Base-by-base conservation (phyloP, 768 basidiomycete genomes). In the Lyophyllum shimeji region DNA sequence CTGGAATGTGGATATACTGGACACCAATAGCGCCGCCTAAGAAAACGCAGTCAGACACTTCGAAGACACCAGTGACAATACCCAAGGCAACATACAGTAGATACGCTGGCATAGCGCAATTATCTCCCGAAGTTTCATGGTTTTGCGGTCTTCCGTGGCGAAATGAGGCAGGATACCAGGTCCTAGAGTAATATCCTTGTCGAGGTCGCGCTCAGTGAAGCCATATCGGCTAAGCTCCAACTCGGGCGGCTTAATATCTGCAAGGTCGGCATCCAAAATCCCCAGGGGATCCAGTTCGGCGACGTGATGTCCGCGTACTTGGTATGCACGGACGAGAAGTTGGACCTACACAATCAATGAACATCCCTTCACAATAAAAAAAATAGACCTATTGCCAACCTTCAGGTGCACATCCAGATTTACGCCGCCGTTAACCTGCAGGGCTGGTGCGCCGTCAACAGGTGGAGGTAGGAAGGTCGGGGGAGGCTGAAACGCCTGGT, bases 141-240 rank as follows among this genome's bases (percentile, higher is more conserved):
- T 84, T 70, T 86, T 89, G 46, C 83, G 80, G 58, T 95, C 93
- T 50, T 87, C 89, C 3, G 84, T 92, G 2, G 90, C 90, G 71
- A 98, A 98, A 68, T 96, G 88, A 21, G 97, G 96, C 2, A 99
- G 80, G 65, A 99, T 98, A 65, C 96, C 96, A 7, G 95, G 93
- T 2, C 95, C 95, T 34, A 98, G 87, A 3, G 89, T 84, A 67
- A 98, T 95, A 63, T 97, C 90, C 69, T 94, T 96, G 69, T 93
- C 90, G 51, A 99, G 80, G 67, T 99, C 97, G 55, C 87, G 85
- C 62, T 98, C 95, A 0, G 90, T 87, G 78, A 97, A 98, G 43
- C 96, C 94, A 71, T 97, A 99, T 50, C 89, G 90, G 62, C 90
- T 92, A 63, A 99, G 82, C 61, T 93, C 92, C 12, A 99, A 85